phyloP scores from a whole-genome alignment of 1,139 yeast species.

The Geotrichum candidum region DNA sequence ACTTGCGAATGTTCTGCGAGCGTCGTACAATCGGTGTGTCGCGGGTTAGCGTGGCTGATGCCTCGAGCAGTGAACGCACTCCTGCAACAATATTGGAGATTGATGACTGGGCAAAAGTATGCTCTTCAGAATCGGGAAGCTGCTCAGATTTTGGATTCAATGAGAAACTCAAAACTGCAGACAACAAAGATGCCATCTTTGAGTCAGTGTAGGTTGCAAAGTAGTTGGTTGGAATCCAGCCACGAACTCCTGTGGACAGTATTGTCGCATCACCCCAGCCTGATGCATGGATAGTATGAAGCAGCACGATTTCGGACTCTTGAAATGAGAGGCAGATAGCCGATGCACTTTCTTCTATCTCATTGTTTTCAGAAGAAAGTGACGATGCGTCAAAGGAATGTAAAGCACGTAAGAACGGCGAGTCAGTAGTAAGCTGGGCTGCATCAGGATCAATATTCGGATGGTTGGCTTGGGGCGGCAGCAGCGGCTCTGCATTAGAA shows the following conservation, averaged over 20 bases:
- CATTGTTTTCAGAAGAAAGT: conserved; percentile 39
- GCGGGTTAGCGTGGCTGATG: conserved; percentile 79
- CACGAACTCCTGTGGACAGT: conserved; percentile 63
- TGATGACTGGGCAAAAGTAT: conserved; percentile 36
- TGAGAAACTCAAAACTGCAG: conserved; percentile 70
- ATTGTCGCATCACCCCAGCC: conserved; percentile 98
- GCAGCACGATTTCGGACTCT: conserved; percentile 74
- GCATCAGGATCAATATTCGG: not conserved
- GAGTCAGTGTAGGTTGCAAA: conserved; percentile 50
- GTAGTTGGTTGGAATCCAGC: conserved; percentile 97
- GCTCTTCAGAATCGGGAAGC: conserved; percentile 20
- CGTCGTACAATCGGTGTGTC: conserved; percentile 71
- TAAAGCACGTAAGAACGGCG: conserved; percentile 49
- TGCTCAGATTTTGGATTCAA: conserved; percentile 48
- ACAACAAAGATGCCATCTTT: conserved; percentile 51
- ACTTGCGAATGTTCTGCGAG: conserved; percentile 61
- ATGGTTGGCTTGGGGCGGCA: not conserved
- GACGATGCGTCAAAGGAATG: conserved; percentile 74
- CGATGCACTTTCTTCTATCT: conserved; percentile 51
- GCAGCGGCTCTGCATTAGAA: not conserved
- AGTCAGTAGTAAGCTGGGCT: conserved; percentile 12
- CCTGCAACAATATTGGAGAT: conserved; percentile 74
- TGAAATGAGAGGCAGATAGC: conserved; percentile 73
- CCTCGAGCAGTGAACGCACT: conserved; percentile 65
- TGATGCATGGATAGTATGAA: conserved; percentile 82